A percentile compares a stretch with the other conserved stretches of the same genome.
phyloP scores from a whole-genome alignment of 257 asterid species.

The Gentiana straminea region DNA sequence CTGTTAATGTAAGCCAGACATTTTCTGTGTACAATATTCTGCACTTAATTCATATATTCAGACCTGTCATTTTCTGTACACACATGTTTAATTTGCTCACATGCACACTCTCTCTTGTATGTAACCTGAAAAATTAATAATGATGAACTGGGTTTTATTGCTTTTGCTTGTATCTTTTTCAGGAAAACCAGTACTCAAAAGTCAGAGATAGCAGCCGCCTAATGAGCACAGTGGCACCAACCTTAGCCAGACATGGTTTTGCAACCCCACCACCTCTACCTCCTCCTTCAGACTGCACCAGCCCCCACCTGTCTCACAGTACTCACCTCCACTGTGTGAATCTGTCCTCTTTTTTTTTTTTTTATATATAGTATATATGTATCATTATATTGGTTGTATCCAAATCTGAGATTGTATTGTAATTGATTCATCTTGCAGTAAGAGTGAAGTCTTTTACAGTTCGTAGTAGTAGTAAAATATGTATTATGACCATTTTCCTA shows the following conservation, averaged over 20 bases:
- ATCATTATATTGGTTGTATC: neutral
- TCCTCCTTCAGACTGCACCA: constrained; percentile 2
- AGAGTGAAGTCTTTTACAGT: neutral
- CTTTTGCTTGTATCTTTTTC: constrained; percentile 11
- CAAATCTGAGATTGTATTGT: neutral
- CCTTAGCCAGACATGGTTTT: constrained; percentile 17
- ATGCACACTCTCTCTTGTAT: constrained; percentile 12
- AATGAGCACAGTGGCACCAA: constrained; percentile 13
- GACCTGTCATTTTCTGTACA: neutral
- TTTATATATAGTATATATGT: neutral
- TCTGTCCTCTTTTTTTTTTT: neutral
- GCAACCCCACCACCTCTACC: constrained; percentile 2
- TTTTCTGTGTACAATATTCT: neutral
- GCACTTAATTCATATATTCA: neutral
- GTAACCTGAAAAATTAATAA: neutral
- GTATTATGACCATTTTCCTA: neutral
- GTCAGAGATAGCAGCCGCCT: constrained; percentile 8
- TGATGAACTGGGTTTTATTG: constrained; percentile 2
- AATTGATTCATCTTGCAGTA: neutral
- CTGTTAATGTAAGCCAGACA: constrained; percentile 17
- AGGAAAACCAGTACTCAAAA: constrained; percentile 18
- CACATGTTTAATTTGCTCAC: constrained; percentile 8
- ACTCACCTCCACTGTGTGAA: neutral
- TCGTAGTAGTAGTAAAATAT: neutral
- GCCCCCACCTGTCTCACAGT: constrained; percentile 16